Percentiles rank a stretch among this genome's conserved stretches.
Evolutionary conservation across 371 early-diverging fungal genomes (phyloP).

Genomic region (Enterospora canceri): DNA sequence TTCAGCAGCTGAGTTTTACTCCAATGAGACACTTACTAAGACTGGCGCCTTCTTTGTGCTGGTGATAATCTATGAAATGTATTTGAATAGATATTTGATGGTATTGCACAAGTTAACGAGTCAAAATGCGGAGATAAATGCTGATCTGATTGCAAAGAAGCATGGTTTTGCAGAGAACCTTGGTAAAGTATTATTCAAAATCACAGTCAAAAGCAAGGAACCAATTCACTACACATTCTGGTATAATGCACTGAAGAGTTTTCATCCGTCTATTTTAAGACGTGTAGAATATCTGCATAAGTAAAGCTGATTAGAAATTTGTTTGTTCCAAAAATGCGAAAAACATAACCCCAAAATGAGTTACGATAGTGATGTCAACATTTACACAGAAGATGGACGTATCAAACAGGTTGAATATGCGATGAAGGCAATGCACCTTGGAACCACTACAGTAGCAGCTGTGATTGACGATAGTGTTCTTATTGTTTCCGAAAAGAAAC

Average conservation of each 20-base stretch:
- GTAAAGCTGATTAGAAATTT: slow-evolving; percentile 6
- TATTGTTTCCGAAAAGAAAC: slow-evolving; percentile 56
- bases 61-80: slow-evolving; percentile 40
- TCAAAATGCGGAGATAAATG: slow-evolving; percentile 52
- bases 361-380: slow-evolving; percentile 41
- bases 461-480: slow-evolving; percentile 44
- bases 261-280: slow-evolving; percentile 51
- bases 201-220: slow-evolving; percentile 32
- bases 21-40: slow-evolving; percentile 26
- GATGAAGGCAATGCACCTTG: slow-evolving; percentile 57
- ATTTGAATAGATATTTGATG: slow-evolving; percentile 42
- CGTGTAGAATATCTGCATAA: slow-evolving; percentile 53
- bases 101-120: slow-evolving; percentile 50
- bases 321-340: too few relatives aligned
- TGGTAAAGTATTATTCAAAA: slow-evolving; percentile 45
- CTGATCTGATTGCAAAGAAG: slow-evolving; percentile 54
- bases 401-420: slow-evolving; percentile 57
- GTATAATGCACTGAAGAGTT: slow-evolving; percentile 49
- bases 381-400: slow-evolving; percentile 56
- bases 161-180: slow-evolving; percentile 43
- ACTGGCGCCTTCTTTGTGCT: slow-evolving; percentile 47
- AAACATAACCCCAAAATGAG: too few relatives aligned
- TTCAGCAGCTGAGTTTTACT: slow-evolving; percentile 27
- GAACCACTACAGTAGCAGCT: slow-evolving; percentile 55
- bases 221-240: slow-evolving; percentile 43